phyloP scores from a whole-genome alignment of 2,329 filamentous ascomycete species.

The Balansia obtecta region DNA sequence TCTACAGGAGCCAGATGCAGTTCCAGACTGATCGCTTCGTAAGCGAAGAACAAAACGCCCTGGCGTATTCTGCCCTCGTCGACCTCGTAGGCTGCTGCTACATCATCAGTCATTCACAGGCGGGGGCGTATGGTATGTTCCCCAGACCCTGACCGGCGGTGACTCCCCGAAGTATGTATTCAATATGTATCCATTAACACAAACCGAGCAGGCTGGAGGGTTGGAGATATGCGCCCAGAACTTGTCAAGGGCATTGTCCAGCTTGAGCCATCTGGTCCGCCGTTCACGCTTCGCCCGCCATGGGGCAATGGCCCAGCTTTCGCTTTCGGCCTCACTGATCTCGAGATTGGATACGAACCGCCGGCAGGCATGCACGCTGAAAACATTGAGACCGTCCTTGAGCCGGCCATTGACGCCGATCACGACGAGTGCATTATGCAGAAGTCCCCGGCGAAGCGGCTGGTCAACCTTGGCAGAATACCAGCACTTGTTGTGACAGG shows the following conservation, averaged over 20 bases:
- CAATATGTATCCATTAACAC: slow-evolving; percentile 1
- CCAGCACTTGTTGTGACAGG: slow-evolving; percentile 33
- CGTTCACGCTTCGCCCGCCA: slow-evolving; percentile 12
- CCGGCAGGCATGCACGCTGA: slow-evolving; percentile 9
- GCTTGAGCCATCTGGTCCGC: slow-evolving; percentile 17
- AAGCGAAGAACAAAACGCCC: slow-evolving; percentile 10
- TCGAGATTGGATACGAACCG: slow-evolving; percentile 17
- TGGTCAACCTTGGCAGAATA: slow-evolving; percentile 31
- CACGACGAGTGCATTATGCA: slow-evolving; percentile 19
- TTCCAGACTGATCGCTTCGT: slow-evolving; percentile 10
- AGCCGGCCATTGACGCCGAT: slow-evolving; percentile 14
- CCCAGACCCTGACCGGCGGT: neutral
- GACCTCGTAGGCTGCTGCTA: slow-evolving; percentile 17
- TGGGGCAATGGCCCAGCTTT: slow-evolving; percentile 10
- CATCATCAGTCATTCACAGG: slow-evolving; percentile 17
- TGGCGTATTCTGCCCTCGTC: slow-evolving; percentile 10
- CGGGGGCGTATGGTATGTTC: slow-evolving; percentile 11
- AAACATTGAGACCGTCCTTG: slow-evolving; percentile 10
- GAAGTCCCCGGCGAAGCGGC: slow-evolving; percentile 18
- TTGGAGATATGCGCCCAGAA: slow-evolving; percentile 15
- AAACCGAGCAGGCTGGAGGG: slow-evolving; percentile 8
- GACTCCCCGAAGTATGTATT: neutral
- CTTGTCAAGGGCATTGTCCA: slow-evolving; percentile 18
- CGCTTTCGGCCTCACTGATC: slow-evolving; percentile 17
- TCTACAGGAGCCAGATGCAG: slow-evolving; percentile 21